A percentile compares a stretch with the other conserved stretches of the same genome.
Evolutionary conservation across 2,329 filamentous ascomycete species (phyloP).

Genomic region (Trichoderma arundinaceum): DNA sequence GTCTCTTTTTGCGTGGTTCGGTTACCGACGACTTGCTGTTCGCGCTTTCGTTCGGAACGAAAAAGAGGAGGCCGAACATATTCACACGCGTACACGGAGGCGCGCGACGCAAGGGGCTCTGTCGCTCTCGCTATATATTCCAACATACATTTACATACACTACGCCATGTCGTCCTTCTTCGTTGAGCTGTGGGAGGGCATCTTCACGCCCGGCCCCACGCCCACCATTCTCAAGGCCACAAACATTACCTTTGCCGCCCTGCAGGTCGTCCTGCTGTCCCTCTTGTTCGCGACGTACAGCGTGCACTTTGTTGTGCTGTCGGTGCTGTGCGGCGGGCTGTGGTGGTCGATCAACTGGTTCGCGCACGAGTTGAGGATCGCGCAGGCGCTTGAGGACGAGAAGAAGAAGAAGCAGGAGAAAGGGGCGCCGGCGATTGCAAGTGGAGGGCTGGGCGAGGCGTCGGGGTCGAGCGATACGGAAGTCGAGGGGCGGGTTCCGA

Average conservation of each 20-base stretch:
- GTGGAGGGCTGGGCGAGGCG: slow-evolving; percentile 30
- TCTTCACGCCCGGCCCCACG: slow-evolving; percentile 92
- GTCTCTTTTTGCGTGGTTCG: too few species aligned
- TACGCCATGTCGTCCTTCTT: slow-evolving; percentile 66
- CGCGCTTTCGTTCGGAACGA: neutral
- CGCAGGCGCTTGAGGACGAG: slow-evolving; percentile 52
- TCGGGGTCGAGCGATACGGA: slow-evolving; percentile 53
- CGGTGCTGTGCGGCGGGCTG: slow-evolving; percentile 75
- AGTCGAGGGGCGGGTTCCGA: slow-evolving; percentile 47
- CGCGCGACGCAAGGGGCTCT: too few species aligned
- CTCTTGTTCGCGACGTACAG: slow-evolving; percentile 84
- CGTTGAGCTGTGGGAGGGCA: slow-evolving; percentile 82
- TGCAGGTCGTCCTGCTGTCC: slow-evolving; percentile 77
- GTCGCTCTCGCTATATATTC: neutral
- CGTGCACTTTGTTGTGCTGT: slow-evolving; percentile 86
- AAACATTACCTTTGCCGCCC: slow-evolving; percentile 83
- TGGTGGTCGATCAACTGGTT: slow-evolving; percentile 99
- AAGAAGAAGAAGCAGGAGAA: slow-evolving; percentile 47
- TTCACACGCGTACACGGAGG: too few species aligned
- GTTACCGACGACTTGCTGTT: too few species aligned
- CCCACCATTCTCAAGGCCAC: slow-evolving; percentile 87
- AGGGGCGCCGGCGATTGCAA: slow-evolving; percentile 32
- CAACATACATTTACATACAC: neutral
- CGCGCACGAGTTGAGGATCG: slow-evolving; percentile 65
- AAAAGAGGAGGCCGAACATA: slow-evolving; percentile 3